Base-by-base conservation (phyloP, 441 rosid genomes). In the Gossypium schwendimanii region DNA sequence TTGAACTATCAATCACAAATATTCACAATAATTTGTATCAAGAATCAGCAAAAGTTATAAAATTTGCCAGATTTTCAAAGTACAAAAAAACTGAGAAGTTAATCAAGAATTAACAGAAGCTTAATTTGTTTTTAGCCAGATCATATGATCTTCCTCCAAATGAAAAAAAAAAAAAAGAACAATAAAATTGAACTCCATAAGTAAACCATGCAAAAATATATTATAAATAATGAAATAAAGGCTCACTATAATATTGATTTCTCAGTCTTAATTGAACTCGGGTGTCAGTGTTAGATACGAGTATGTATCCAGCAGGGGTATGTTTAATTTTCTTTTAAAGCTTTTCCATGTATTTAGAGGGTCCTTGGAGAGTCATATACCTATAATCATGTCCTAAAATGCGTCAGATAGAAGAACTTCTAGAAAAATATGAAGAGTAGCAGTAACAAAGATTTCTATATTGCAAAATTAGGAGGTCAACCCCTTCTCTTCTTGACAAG, bases 381-480 rank as follows among this genome's bases (percentile, higher is more conserved):
- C 60, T 11, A 21, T 24, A 55, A 55, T 14, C 26, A 55, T 20
- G 59, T 54, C 59, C 59, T 17, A 3, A 55, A 55, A 55, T 20
- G 60, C 11, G 26, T 55, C 28, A 4, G 60, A 18, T 55, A 21
- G 26, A 55, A 24, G 23, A 4, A 20, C n/a, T 20, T 55, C 60
- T 20, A 55, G 60, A 55, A 55, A 55, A 20, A 55, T 7, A 39
- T 55, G 26, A 55, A 55, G 4, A 55, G 60, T 20, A 20, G 60
- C 60, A 55, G 11, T 55, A 55, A 21, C 28, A 21, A 21, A 2
- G 28, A 63, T 63, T 63, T 63, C 12, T 63, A 17, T 18, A 63
- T 63, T 64, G 18, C 69, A 64, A 21, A 64, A 45, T 64, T 63
- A 18, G 52, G 52, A 64, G 47, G 55, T 17, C 69, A 44, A 23